Percentiles rank a stretch among this genome's conserved stretches.
Evolutionary conservation across 495 filamentous ascomycete species (phyloP).

Genomic region (Aspergillus haitiensis): DNA sequence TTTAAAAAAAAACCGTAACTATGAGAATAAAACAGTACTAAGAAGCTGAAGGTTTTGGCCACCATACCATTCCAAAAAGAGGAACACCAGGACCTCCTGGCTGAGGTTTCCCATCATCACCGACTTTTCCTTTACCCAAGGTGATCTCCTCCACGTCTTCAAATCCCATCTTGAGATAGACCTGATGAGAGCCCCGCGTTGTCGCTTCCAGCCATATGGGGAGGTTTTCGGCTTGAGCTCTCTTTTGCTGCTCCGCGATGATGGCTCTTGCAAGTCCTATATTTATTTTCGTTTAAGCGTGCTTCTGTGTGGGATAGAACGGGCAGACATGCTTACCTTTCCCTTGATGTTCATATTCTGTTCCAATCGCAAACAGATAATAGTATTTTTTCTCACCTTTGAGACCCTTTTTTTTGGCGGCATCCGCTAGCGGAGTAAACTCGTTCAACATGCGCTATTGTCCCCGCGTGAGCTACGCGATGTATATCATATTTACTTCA

Average conservation of each 20-base stretch:
- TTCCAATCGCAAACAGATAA: conserved; percentile 14
- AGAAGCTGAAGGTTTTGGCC: conserved; percentile 3
- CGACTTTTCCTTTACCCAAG: conserved; percentile 1
- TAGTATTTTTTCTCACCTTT: neutral
- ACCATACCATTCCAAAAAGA: conserved; percentile 13
- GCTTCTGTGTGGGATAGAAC: neutral
- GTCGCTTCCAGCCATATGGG: conserved; percentile 15
- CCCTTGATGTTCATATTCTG: conserved; percentile 4
- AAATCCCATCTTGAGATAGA: conserved; percentile 9
- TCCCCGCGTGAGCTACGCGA: neutral
- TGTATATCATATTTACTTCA: neutral
- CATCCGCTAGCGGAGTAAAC: neutral
- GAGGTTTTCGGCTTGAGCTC: neutral
- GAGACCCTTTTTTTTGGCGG: conserved; percentile 5
- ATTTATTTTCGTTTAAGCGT: too few species aligned
- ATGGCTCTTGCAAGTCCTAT: conserved; percentile 9
- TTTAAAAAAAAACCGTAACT: neutral
- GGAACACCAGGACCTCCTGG: conserved; percentile 2
- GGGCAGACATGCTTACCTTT: conserved; percentile 2
- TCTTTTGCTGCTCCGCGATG: neutral
- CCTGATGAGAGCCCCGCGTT: conserved; percentile 1
- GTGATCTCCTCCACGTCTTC: conserved; percentile 8
- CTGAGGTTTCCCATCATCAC: neutral
- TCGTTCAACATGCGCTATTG: conserved; percentile 9
- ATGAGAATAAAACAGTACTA: neutral